Evolutionary conservation across 1,139 yeast genomes (phyloP), one percentile per base, ranked within the genome.

Genomic region (Candida gigantensis): DNA sequence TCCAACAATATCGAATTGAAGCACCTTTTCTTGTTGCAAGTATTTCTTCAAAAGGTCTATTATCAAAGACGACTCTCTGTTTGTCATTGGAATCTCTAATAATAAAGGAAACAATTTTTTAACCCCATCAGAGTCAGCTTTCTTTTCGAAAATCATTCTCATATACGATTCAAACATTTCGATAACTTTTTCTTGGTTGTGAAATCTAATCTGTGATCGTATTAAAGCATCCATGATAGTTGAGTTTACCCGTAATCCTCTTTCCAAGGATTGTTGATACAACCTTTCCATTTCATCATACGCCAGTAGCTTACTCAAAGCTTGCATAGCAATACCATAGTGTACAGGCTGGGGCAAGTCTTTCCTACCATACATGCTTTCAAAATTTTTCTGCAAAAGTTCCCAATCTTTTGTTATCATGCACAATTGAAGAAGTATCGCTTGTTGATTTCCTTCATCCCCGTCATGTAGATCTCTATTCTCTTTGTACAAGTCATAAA

Each of bases 291-390:
- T 74, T 42, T 79, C 73, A 10, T 68, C 68, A 3, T 61, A 53
- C 19, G 81, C 79, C 1, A 88, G 88, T 31, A 77, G 59, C 6
- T 59, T 52, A 0, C 87, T 79, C 42, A 86, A 62, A 0, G 88
- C 80, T 37, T 67, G 62, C 77, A 88, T 78, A 4, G 84, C 79
- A 24, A 79, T 71, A 3, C 77, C 71, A 52, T 84, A 85, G 52
- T 84, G 89, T 5, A 63, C 53, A 10, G 74, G 60, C 34, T 72
- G 72, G 3, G 89, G 85, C 16, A 76, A 57, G 28, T 74, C 65
- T 1, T 81, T 82, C 17, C 70, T 61, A 2, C 81, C 81, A 44
- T 79, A 74, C 55, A 84, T 64, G 2, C 67, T 69, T 44, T 84
- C 86, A 51, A 86, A 82, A 34, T 78, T 74, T n/a, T 61, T 50